A percentile compares a stretch with the other conserved stretches of the same genome.
These are phyloP conservation scores for Adenanthera pavonina DNA, from an alignment of 306 rosid genomes.

Conservation along the genomic window DNA sequence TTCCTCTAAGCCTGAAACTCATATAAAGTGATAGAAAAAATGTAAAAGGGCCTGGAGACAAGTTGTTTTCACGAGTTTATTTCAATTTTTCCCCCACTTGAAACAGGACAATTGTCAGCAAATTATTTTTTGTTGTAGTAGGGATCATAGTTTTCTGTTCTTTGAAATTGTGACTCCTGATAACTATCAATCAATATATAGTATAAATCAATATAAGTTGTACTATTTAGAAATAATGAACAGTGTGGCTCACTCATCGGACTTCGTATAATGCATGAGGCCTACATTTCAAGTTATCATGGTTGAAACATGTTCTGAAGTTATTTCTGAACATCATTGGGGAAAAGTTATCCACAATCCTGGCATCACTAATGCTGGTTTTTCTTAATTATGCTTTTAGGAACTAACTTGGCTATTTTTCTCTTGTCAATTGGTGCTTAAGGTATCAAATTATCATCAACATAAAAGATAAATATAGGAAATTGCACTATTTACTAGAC, in stretches of 20 bases:
- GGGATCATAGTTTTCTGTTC: not conserved
- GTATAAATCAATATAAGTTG: too few species aligned
- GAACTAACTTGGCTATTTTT: not conserved
- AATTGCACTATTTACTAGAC: not conserved
- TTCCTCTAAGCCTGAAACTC: constrained; percentile 8
- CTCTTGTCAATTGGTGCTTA: not conserved
- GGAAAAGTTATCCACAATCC: not conserved
- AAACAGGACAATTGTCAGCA: not conserved
- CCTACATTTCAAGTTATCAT: not conserved
- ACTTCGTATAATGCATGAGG: too few species aligned
- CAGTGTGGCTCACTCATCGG: too few species aligned
- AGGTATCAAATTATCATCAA: not conserved
- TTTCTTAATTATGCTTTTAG: constrained; percentile 1
- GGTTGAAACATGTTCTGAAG: constrained; percentile 1
- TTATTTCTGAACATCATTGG: constrained; percentile 19
- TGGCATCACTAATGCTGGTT: not conserved
- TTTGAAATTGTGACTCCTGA: not conserved
- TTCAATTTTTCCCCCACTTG: not conserved
- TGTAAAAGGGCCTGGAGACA: not conserved
- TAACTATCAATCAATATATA: too few species aligned
- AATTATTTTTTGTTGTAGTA: not conserved
- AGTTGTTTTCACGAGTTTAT: not conserved
- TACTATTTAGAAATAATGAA: too few species aligned
- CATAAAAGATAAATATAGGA: too few species aligned
- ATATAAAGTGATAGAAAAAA: constrained; percentile 7